These are phyloP conservation scores for Mucor indicus DNA, from an alignment of 371 early-diverging fungal genomes.

Conservation along the genomic window DNA sequence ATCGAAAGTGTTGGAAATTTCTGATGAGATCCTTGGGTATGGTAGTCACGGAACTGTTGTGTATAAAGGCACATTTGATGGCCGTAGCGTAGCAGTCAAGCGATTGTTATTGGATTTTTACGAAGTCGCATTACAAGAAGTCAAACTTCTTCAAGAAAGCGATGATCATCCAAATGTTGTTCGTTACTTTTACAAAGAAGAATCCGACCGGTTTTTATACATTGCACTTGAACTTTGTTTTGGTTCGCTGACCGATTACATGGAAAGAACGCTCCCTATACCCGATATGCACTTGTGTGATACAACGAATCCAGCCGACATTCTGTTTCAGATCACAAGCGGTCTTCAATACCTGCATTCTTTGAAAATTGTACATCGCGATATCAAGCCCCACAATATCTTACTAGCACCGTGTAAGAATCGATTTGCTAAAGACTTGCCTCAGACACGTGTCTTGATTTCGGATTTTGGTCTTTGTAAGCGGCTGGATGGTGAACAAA, in stretches of 20 bases:
- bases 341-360: slow-evolving; percentile 77
- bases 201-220: slow-evolving; percentile 86
- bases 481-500: slow-evolving; percentile 89
- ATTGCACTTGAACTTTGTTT: slow-evolving; percentile 93
- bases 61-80: slow-evolving; percentile 88
- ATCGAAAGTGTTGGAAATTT: slow-evolving; percentile 32
- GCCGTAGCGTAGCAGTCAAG: slow-evolving; percentile 92
- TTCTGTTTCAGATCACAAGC: slow-evolving; percentile 75
- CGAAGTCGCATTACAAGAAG: slow-evolving; percentile 92
- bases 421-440: slow-evolving; percentile 11
- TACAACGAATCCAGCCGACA: slow-evolving; percentile 44
- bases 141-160: slow-evolving; percentile 84
- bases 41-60: slow-evolving; percentile 98
- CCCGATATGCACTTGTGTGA: slow-evolving; percentile 25
- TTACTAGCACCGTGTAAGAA: slow-evolving; percentile 66
- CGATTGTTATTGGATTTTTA: slow-evolving; percentile 91
- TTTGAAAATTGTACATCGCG: slow-evolving; percentile 74
- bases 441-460: slow-evolving; percentile 72
- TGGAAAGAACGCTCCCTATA: slow-evolving; percentile 39
- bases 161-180: slow-evolving; percentile 96
- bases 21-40: slow-evolving; percentile 66
- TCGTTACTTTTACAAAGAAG: slow-evolving; percentile 90
- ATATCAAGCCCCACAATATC: slow-evolving; percentile 85
- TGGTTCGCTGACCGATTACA: slow-evolving; percentile 66
- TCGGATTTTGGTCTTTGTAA: slow-evolving; percentile 98